Conservation (phyloP, 805 yeast genomes). For the Dipodascopsis uninucleata region DNA sequence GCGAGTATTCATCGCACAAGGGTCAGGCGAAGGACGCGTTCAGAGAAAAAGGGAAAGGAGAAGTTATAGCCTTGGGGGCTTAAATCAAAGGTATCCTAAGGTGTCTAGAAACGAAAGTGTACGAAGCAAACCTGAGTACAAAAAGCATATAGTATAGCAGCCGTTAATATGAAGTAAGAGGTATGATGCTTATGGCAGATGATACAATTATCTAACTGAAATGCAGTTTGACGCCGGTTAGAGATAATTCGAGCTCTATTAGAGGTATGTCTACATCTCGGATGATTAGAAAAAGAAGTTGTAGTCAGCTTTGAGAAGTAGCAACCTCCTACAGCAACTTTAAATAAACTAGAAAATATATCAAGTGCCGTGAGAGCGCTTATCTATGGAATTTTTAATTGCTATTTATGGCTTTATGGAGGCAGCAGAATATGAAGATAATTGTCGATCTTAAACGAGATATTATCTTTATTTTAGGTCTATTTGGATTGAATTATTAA, state of each 20-base stretch:
- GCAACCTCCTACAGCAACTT: no score
- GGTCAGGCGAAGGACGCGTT: not conserved
- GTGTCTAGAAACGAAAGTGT: not conserved
- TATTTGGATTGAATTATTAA: not conserved
- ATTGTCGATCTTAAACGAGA: not conserved
- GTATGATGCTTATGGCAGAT: no score
- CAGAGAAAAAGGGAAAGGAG: not conserved
- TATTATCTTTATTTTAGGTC: not conserved
- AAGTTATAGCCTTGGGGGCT: not conserved
- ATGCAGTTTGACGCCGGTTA: constrained; percentile 10
- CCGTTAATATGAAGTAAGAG: constrained; percentile 5
- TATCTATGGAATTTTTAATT: not conserved
- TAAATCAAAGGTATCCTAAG: not conserved
- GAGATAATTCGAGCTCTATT: constrained; percentile 20
- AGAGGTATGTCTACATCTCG: constrained; percentile 16
- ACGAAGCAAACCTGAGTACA: not conserved
- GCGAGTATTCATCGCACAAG: not conserved
- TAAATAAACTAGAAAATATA: no score
- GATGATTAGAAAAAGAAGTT: no score
- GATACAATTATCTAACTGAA: no score
- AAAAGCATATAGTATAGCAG: not conserved
- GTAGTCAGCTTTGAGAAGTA: no score
- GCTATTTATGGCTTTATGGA: not conserved
- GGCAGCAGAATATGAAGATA: not conserved
- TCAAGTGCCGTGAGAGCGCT: no score